Percentiles rank a stretch among this genome's conserved stretches.
Evolutionary conservation across 495 filamentous ascomycete genomes (phyloP).

Genomic region (Daldinia bambusicola): DNA sequence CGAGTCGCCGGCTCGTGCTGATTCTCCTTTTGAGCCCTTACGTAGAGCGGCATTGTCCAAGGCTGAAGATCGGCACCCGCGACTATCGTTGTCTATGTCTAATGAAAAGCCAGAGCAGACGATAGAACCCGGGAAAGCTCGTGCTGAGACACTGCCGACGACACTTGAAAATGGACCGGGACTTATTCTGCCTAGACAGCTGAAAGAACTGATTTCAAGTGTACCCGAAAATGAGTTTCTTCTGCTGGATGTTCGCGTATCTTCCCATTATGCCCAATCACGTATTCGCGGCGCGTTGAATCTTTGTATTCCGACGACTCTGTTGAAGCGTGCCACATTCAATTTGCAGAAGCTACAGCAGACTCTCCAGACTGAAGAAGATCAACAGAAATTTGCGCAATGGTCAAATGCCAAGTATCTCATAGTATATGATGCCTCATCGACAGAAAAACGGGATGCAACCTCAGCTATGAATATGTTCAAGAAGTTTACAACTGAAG

Average conservation of each 20-base stretch:
- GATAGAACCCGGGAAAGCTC: constrained; percentile 41
- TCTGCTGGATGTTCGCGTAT: constrained; percentile 89
- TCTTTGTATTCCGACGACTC: constrained; percentile 93
- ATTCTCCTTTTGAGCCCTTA: constrained; percentile 50
- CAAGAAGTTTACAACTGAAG: constrained; percentile 90
- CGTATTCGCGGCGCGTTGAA: constrained; percentile 84
- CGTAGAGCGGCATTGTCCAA: constrained; percentile 50
- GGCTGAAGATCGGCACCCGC: constrained; percentile 60
- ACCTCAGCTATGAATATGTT: constrained; percentile 80
- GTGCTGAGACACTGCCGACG: constrained; percentile 69
- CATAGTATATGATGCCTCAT: constrained; percentile 85
- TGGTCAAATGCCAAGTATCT: constrained; percentile 82
- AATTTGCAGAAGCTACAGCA: constrained; percentile 88
- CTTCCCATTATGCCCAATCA: constrained; percentile 79
- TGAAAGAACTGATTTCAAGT: constrained; percentile 73
- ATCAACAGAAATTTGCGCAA: constrained; percentile 76
- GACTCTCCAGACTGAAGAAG: constrained; percentile 81
- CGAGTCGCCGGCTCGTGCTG: constrained; percentile 52
- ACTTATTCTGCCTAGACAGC: constrained; percentile 71
- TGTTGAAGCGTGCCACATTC: constrained; percentile 91
- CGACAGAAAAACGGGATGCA: constrained; percentile 81
- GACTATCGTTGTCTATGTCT: constrained; percentile 61
- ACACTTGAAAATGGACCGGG: constrained; percentile 57
- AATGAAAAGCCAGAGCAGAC: constrained; percentile 45
- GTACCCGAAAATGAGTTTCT: constrained; percentile 66